Percentiles rank a stretch among this genome's conserved stretches.
Evolutionary conservation across 2,329 filamentous ascomycete genomes (phyloP).

Genomic region (Chrysosporium keratinophilum): DNA sequence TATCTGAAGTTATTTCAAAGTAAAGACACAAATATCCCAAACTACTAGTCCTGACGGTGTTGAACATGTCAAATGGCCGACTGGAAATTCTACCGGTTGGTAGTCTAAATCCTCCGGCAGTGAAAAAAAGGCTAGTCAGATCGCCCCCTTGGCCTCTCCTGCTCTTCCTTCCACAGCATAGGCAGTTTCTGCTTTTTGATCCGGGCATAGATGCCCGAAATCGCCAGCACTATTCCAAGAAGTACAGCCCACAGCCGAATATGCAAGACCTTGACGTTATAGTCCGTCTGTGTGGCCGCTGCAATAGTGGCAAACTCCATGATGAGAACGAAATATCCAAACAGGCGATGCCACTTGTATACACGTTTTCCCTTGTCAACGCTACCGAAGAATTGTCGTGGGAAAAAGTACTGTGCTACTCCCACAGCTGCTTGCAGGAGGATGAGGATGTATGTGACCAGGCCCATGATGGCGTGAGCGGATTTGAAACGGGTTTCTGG

Average conservation of each 20-base stretch:
- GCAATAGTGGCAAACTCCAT: slow-evolving; percentile 63
- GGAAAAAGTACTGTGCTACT: slow-evolving; percentile 69
- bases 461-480: slow-evolving; percentile 71
- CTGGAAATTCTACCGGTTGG: neutral
- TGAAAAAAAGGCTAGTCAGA: neutral
- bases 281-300: slow-evolving; percentile 66
- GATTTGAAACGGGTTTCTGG: slow-evolving; percentile 57
- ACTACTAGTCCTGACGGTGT: neutral
- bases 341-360: slow-evolving; percentile 80
- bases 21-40: too few relatives aligned
- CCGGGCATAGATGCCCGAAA: slow-evolving; percentile 64
- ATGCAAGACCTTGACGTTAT: slow-evolving; percentile 55
- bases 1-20: too few relatives aligned
- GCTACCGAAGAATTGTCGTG: slow-evolving; percentile 59
- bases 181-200: slow-evolving; percentile 73
- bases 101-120: too few relatives aligned
- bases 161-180: neutral
- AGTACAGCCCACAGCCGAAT: slow-evolving; percentile 69
- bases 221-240: slow-evolving; percentile 53
- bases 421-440: slow-evolving; percentile 66
- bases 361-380: slow-evolving; percentile 67
- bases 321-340: slow-evolving; percentile 63
- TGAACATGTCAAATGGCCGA: neutral
- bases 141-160: neutral
- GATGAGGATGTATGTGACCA: slow-evolving; percentile 60